Percentiles rank a stretch among this genome's conserved stretches.
Evolutionary conservation across 2,329 filamentous ascomycete species (phyloP).

Genomic region (Botrytis porri): DNA sequence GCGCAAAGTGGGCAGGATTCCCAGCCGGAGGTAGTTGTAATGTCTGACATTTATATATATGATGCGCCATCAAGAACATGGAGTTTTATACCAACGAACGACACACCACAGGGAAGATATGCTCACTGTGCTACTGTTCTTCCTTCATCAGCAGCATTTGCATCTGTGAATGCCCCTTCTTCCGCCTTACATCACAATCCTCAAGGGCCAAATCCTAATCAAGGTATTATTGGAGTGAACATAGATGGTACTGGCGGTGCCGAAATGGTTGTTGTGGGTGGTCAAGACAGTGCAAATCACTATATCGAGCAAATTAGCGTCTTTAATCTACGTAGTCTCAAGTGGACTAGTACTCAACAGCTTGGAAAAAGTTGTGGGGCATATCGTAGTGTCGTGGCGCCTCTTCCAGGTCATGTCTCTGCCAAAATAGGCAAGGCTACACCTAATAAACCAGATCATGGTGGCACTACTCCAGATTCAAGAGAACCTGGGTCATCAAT

Average conservation of each 20-base stretch:
- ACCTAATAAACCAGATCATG: constrained; percentile 42
- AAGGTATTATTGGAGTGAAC: constrained; percentile 81
- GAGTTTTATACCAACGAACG: constrained; percentile 77
- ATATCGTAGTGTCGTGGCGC: constrained; percentile 91
- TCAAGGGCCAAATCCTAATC: constrained; percentile 75
- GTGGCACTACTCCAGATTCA: constrained; percentile 48
- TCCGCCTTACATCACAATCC: constrained; percentile 90
- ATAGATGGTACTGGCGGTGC: constrained; percentile 89
- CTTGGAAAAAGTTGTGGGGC: constrained; percentile 92
- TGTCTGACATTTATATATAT: constrained; percentile 97
- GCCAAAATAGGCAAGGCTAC: constrained; percentile 62
- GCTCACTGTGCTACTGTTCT: constrained; percentile 93
- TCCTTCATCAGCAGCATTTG: constrained; percentile 82
- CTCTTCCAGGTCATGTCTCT: constrained; percentile 65
- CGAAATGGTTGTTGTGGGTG: constrained; percentile 95
- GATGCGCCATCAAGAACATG: constrained; percentile 80
- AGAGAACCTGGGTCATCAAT: constrained; percentile 66
- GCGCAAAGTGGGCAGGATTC: constrained; percentile 53
- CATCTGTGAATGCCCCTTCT: constrained; percentile 76
- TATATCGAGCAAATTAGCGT: constrained; percentile 99
- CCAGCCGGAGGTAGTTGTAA: constrained; percentile 86
- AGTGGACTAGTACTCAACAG: constrained; percentile 88
- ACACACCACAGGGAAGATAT: constrained; percentile 89
- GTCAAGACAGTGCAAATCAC: constrained; percentile 95
- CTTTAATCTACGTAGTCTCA: constrained; percentile 91